phyloP scores from a whole-genome alignment of 805 yeast genomes.

The Lipomyces orientalis region DNA sequence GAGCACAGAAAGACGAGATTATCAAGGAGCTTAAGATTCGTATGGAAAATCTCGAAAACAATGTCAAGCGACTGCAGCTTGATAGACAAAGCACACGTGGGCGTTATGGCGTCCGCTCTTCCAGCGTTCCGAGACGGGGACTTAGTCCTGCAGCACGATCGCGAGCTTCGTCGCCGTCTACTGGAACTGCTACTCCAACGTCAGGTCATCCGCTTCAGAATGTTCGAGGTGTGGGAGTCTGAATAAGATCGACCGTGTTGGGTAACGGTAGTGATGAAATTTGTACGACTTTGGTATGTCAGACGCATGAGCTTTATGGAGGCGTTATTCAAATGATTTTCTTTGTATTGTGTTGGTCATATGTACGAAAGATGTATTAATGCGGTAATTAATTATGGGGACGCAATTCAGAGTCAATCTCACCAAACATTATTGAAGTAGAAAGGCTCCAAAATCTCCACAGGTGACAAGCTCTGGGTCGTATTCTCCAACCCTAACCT shows the following conservation, averaged over 20 bases:
- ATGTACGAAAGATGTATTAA: background rate
- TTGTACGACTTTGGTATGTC: background rate
- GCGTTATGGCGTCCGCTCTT: conserved; percentile 39
- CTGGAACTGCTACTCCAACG: conserved; percentile 19
- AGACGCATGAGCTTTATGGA: background rate
- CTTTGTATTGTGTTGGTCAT: background rate
- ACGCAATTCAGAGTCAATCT: no score
- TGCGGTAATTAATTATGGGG: conserved; percentile 2
- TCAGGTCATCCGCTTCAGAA: conserved; percentile 16
- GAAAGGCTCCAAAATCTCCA: background rate
- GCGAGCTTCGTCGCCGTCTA: conserved; percentile 34
- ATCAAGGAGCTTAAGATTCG: conserved; percentile 42
- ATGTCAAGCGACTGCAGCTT: conserved; percentile 38
- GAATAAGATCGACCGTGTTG: background rate
- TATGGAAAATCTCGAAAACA: conserved; percentile 44
- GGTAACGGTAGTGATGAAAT: no score
- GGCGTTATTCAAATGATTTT: background rate
- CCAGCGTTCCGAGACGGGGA: conserved; percentile 35
- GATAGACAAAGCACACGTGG: conserved; percentile 34
- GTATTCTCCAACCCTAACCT: background rate
- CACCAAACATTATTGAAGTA: no score
- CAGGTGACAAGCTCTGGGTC: background rate
- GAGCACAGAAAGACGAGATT: conserved; percentile 40
- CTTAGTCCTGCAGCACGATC: conserved; percentile 34
- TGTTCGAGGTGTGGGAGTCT: background rate